phyloP scores from a whole-genome alignment of 1,139 yeast species.

The Kluyveromyces sp. region DNA sequence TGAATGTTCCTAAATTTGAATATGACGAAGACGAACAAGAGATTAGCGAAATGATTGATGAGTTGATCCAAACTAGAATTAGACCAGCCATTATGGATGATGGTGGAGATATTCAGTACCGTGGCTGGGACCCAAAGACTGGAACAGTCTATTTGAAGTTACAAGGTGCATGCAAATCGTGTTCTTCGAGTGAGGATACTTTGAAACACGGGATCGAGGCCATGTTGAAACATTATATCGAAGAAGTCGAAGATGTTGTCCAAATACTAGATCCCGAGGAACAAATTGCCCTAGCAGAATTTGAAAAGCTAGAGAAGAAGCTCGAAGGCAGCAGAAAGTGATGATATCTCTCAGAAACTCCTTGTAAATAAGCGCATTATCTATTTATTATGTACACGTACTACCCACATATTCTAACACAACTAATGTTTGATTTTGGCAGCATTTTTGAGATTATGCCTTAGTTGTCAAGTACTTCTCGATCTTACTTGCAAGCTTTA shows the following conservation, averaged over 20 bases:
- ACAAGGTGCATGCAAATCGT: constrained; percentile 74
- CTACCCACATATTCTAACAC: too few species aligned
- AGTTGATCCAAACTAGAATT: constrained; percentile 84
- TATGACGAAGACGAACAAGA: constrained; percentile 37
- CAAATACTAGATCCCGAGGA: constrained; percentile 46
- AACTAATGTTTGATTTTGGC: not conserved
- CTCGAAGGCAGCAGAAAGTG: constrained; percentile 10
- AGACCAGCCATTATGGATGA: constrained; percentile 90
- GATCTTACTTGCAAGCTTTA: constrained; percentile 50
- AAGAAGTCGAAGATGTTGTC: constrained; percentile 63
- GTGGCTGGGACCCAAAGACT: constrained; percentile 49
- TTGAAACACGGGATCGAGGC: constrained; percentile 75
- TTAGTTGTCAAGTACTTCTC: constrained; percentile 32
- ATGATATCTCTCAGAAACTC: not conserved
- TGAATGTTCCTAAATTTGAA: constrained; percentile 24
- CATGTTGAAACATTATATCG: constrained; percentile 73
- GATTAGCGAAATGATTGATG: constrained; percentile 85
- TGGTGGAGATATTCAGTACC: constrained; percentile 77
- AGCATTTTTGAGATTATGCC: not conserved
- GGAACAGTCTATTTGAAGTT: constrained; percentile 62
- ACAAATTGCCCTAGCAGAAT: constrained; percentile 30
- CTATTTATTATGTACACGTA: too few species aligned
- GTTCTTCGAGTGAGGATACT: constrained; percentile 70
- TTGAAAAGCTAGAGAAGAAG: constrained; percentile 29
- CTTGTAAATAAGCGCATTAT: too few species aligned